These are phyloP conservation scores for Asterophora parasitica DNA, from an alignment of 768 basidiomycete genomes.

Conservation along the genomic window DNA sequence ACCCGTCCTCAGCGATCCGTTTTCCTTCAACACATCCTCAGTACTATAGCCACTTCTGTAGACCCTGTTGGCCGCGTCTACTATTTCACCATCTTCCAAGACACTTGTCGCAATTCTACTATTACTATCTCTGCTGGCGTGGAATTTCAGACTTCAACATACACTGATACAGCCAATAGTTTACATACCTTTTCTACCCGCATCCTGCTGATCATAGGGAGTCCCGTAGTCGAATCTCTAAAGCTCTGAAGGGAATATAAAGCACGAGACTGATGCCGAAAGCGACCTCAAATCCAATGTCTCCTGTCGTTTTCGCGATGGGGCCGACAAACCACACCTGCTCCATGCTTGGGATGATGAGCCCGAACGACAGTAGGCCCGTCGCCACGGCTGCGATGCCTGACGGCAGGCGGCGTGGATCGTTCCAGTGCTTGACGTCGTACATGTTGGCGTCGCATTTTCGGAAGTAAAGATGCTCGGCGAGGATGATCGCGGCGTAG, in stretches of 20 bases:
- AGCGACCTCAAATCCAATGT: slow-evolving; percentile 80
- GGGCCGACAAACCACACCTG: slow-evolving; percentile 79
- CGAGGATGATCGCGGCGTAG: slow-evolving; percentile 56
- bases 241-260: slow-evolving; percentile 52
- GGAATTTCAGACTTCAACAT: no score
- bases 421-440: slow-evolving; percentile 53
- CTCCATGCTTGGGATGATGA: slow-evolving; percentile 65
- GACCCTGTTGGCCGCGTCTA: no score
- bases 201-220: slow-evolving; percentile 4
- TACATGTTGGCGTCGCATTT: slow-evolving; percentile 48
- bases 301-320: slow-evolving; percentile 62
- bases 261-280: slow-evolving; percentile 49
- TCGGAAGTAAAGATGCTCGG: slow-evolving; percentile 70
- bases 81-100: no score
- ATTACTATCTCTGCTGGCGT: no score
- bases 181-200: no score
- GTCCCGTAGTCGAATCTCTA: slow-evolving; percentile 36
- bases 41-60: no score
- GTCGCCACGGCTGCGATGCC: slow-evolving; percentile 65
- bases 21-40: no score
- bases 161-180: no score
- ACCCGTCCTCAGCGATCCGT: no score
- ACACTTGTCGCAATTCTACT: no score
- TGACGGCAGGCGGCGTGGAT: slow-evolving; percentile 50
- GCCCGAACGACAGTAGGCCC: slow-evolving; percentile 44